A percentile compares a stretch with the other conserved stretches of the same genome.
phyloP scores from a whole-genome alignment of 1,139 yeast species.

The Zhuliangozyma blackwelliae region DNA sequence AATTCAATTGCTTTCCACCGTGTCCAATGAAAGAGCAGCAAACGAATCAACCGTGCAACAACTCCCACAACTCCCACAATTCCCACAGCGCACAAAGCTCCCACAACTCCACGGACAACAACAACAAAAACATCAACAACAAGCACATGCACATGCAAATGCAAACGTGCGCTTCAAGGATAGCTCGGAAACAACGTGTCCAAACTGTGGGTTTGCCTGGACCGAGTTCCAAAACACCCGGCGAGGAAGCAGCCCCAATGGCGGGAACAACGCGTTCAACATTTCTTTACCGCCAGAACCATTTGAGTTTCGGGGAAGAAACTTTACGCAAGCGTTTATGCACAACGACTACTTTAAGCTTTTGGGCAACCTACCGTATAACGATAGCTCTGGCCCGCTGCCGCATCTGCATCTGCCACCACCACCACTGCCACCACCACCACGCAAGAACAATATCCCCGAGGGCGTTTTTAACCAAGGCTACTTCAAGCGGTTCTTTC shows the following conservation, averaged over 20 bases:
- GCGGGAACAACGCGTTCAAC: constrained; percentile 1
- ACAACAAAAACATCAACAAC: neutral
- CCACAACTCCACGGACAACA: neutral
- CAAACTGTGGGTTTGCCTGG: constrained; percentile 42
- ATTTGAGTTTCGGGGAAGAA: neutral
- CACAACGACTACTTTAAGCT: constrained; percentile 40
- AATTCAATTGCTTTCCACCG: constrained; percentile 28
- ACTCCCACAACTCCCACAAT: neutral
- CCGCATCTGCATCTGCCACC: too few species aligned
- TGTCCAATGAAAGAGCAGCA: neutral
- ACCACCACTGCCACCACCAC: too few species aligned
- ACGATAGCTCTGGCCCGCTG: constrained; percentile 5
- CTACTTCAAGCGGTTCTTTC: constrained; percentile 67
- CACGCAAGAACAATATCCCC: constrained; percentile 20
- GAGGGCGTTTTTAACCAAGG: constrained; percentile 61
- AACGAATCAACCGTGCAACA: neutral
- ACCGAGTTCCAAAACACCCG: constrained; percentile 8
- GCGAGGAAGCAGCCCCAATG: constrained; percentile 2
- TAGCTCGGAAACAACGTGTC: constrained; percentile 21
- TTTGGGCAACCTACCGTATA: constrained; percentile 25
- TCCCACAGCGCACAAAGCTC: neutral
- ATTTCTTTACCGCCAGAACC: constrained; percentile 5
- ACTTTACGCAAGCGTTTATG: constrained; percentile 21
- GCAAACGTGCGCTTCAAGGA: too few species aligned
- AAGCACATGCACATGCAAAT: neutral